phyloP scores from a whole-genome alignment of 345 rosid genomes.

The Nasturtium officinale region DNA sequence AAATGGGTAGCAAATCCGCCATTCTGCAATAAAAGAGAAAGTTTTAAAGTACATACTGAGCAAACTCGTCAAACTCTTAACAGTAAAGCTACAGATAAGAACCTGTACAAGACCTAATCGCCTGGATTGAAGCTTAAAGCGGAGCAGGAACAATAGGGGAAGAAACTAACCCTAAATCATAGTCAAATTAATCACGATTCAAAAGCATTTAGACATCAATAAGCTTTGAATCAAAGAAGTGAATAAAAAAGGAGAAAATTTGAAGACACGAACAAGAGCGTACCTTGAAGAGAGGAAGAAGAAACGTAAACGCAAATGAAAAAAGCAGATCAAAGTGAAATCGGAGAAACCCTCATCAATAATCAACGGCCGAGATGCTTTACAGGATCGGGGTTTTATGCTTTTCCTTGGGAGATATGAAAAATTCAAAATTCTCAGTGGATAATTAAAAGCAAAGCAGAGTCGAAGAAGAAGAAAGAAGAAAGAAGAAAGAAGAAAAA shows the following conservation, averaged over 20 bases:
- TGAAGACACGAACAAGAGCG: not conserved
- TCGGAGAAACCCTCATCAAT: constrained; percentile 8
- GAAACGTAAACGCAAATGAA: constrained; percentile 31
- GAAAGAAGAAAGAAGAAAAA: not conserved
- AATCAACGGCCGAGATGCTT: not conserved
- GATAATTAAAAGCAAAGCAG: constrained; percentile 26
- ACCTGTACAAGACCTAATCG: constrained; percentile 35
- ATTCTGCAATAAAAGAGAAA: constrained; percentile 38
- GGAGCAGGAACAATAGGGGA: not conserved
- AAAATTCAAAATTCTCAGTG: constrained; percentile 36
- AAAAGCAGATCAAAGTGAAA: constrained; percentile 26
- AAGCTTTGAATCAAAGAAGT: constrained; percentile 23
- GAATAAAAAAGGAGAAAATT: not conserved
- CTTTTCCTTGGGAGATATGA: not conserved
- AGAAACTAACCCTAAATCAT: constrained; percentile 16
- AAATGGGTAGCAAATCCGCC: constrained; percentile 62
- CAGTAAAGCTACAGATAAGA: constrained; percentile 6
- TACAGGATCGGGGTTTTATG: constrained; percentile 24
- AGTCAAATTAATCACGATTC: constrained; percentile 1
- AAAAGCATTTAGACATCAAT: not conserved
- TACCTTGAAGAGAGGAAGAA: constrained; percentile 20
- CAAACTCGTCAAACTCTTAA: not conserved
- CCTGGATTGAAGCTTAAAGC: constrained; percentile 7
- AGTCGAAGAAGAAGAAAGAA: constrained; percentile 19
- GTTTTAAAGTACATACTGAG: not conserved